Percentiles rank a stretch among this genome's conserved stretches.
These are phyloP conservation scores for Adansonia digitata DNA, from an alignment of 345 rosid genomes.

Conservation along the genomic window DNA sequence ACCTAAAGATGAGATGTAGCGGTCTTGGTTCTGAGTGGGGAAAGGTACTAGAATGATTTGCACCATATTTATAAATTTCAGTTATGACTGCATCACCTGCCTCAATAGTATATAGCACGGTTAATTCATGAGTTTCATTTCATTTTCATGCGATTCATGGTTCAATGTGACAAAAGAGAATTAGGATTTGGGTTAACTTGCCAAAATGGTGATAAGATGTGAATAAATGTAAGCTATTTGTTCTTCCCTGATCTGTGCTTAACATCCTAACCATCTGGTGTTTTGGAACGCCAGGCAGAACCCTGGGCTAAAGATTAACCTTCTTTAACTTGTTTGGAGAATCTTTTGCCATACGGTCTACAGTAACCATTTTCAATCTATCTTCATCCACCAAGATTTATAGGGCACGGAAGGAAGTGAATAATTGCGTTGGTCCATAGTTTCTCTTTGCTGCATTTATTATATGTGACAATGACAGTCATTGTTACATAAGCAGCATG, in stretches of 20 bases:
- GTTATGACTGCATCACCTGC: background rate
- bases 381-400: background rate
- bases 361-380: background rate
- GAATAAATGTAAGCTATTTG: background rate
- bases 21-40: conserved; percentile 92
- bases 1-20: conserved; percentile 93
- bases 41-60: conserved; percentile 50
- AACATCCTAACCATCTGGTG: background rate
- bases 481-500: background rate
- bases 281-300: background rate
- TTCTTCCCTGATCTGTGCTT: background rate
- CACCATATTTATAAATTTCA: background rate
- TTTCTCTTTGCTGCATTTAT: background rate
- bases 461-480: background rate
- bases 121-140: background rate
- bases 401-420: background rate
- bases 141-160: background rate
- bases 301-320: background rate
- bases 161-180: background rate
- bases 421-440: background rate
- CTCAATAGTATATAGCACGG: background rate
- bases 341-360: background rate
- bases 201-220: background rate
- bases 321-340: background rate
- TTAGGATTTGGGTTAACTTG: background rate